Conservation (phyloP, 805 yeast genomes). For the Saccharomycopsis sp. region DNA sequence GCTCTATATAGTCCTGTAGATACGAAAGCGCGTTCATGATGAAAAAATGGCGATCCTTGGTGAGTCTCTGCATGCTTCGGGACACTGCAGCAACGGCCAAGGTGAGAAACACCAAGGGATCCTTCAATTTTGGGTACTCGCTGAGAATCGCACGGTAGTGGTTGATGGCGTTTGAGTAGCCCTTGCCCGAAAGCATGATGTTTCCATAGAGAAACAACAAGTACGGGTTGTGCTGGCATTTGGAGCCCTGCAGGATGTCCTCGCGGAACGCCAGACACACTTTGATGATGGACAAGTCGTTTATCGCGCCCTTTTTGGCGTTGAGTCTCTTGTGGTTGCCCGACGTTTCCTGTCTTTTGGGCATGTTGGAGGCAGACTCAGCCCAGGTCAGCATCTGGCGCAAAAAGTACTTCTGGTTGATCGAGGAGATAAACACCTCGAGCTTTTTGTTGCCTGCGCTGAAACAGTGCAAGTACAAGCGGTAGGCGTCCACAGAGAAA, state of each 20-base stretch:
- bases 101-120: slow-evolving; percentile 71
- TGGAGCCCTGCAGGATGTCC: not conserved
- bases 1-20: slow-evolving; percentile 55
- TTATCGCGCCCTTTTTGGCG: slow-evolving; percentile 24
- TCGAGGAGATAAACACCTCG: slow-evolving; percentile 62
- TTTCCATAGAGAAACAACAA: slow-evolving; percentile 74
- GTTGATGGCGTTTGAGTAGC: slow-evolving; percentile 75
- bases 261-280: not conserved
- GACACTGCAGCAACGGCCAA: slow-evolving; percentile 80
- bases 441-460: slow-evolving; percentile 53
- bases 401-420: slow-evolving; percentile 83
- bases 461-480: slow-evolving; percentile 61
- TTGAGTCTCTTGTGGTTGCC: slow-evolving; percentile 40
- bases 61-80: slow-evolving; percentile 85
- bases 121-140: slow-evolving; percentile 45
- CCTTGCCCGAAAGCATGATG: slow-evolving; percentile 70
- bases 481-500: slow-evolving; percentile 63
- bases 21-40: slow-evolving; percentile 81
- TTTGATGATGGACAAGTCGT: slow-evolving; percentile 31
- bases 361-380: slow-evolving; percentile 51
- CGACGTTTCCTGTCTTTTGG: slow-evolving; percentile 62
- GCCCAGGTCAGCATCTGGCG: slow-evolving; percentile 90
- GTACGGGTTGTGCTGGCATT: slow-evolving; percentile 41
- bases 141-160: slow-evolving; percentile 68
- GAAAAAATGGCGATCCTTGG: slow-evolving; percentile 80